Evolutionary conservation across 257 asterid genomes (phyloP).

Genomic region (Primulina eburnea): DNA sequence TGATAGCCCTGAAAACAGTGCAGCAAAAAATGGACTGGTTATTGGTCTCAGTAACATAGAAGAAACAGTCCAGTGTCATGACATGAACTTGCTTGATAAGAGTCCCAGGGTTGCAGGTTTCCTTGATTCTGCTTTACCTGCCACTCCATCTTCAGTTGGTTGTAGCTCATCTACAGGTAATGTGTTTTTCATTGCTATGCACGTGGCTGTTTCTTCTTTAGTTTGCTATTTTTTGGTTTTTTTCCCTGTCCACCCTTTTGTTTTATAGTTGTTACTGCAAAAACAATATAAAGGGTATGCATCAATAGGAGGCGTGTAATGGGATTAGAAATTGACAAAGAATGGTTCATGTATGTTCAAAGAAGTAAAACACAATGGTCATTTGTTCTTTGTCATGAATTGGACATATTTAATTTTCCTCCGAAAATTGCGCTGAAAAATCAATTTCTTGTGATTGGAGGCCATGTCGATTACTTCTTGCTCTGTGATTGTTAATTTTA

Average conservation of each 20-base stretch:
- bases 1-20: conserved; percentile 63
- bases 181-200: neutral
- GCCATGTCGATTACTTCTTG: conserved; percentile 16
- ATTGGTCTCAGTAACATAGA: conserved; percentile 39
- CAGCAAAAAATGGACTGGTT: conserved; percentile 30
- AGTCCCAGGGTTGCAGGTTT: neutral
- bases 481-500: neutral
- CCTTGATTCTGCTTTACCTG: neutral
- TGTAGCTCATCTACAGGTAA: neutral
- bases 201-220: neutral
- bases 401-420: neutral
- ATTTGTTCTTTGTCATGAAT: neutral
- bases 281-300: neutral
- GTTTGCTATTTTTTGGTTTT: no score
- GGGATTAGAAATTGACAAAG: neutral
- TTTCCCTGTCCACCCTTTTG: neutral
- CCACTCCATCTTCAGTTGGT: neutral
- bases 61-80: conserved; percentile 36
- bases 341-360: neutral
- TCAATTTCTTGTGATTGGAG: neutral
- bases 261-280: neutral
- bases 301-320: conserved; percentile 3
- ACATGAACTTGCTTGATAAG: neutral
- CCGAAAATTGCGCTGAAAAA: neutral
- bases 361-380: neutral